Percentiles rank a stretch among this genome's conserved stretches.
Conservation (phyloP, 176 grass and related monocot genomes). For the Avena eriantha region DNA sequence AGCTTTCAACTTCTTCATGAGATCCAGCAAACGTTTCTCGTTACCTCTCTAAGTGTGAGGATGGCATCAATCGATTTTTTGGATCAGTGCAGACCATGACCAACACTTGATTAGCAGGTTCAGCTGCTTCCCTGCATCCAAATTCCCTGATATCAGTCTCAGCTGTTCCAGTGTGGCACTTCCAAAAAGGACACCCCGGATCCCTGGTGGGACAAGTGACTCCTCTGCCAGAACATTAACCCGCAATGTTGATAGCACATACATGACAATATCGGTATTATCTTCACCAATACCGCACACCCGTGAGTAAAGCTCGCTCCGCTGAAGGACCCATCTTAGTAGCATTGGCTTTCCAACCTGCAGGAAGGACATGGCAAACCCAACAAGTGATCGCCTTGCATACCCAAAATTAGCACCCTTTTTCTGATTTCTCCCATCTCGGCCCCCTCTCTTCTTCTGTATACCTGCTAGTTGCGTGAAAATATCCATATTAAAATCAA, state of each 20-base stretch:
- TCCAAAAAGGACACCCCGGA: slow-evolving; percentile 93
- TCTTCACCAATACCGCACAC: slow-evolving; percentile 73
- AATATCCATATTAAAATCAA: slow-evolving; percentile 81
- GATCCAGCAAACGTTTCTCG: slow-evolving; percentile 77
- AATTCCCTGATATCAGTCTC: slow-evolving; percentile 80
- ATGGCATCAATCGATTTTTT: slow-evolving; percentile 87
- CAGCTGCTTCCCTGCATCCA: slow-evolving; percentile 59
- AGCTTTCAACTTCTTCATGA: slow-evolving; percentile 91
- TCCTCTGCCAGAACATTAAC: slow-evolving; percentile 73
- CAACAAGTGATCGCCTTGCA: slow-evolving; percentile 68
- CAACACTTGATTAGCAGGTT: slow-evolving; percentile 78
- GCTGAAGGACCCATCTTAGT: slow-evolving; percentile 86
- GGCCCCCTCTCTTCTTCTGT: slow-evolving; percentile 60
- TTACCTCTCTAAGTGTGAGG: slow-evolving; percentile 74
- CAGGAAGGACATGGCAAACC: slow-evolving; percentile 90
- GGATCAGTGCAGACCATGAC: slow-evolving; percentile 87
- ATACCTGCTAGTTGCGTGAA: slow-evolving; percentile 63
- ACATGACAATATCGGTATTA: slow-evolving; percentile 62
- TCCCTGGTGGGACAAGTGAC: slow-evolving; percentile 76
- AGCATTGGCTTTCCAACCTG: slow-evolving; percentile 82
- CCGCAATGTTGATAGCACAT: slow-evolving; percentile 65
- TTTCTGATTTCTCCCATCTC: slow-evolving; percentile 42
- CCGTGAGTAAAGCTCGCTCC: slow-evolving; percentile 83
- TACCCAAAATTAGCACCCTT: slow-evolving; percentile 40
- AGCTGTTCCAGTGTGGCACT: slow-evolving; percentile 86